Percentiles rank a stretch among this genome's conserved stretches.
Conservation (phyloP, 495 filamentous ascomycete species). For the Gamarada debralockiae region DNA sequence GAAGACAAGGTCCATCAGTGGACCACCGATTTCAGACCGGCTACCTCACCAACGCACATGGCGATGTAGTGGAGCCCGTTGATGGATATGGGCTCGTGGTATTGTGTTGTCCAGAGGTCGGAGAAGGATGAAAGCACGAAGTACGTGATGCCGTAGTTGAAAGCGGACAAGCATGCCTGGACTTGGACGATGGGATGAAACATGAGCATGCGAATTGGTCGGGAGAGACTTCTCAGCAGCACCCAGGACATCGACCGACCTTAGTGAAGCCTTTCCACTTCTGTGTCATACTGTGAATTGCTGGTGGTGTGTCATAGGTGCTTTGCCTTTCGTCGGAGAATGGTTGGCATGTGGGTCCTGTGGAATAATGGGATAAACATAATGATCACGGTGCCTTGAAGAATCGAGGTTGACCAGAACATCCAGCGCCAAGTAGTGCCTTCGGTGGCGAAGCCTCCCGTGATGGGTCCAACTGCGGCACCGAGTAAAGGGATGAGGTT, state of each 20-base stretch:
- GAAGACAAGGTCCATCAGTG: slow-evolving; percentile 71
- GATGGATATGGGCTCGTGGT: slow-evolving; percentile 61
- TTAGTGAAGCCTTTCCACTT: slow-evolving; percentile 32
- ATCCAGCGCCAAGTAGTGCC: slow-evolving; percentile 74
- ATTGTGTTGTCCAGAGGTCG: slow-evolving; percentile 68
- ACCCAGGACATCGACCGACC: slow-evolving; percentile 54
- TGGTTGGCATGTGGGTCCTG: slow-evolving; percentile 70
- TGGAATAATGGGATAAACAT: slow-evolving; percentile 60
- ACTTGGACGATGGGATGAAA: slow-evolving; percentile 73
- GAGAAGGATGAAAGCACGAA: slow-evolving; percentile 68
- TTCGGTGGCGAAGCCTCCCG: slow-evolving; percentile 68
- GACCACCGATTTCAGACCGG: slow-evolving; percentile 55
- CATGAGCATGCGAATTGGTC: slow-evolving; percentile 75
- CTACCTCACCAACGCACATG: slow-evolving; percentile 62
- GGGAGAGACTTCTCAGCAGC: slow-evolving; percentile 59
- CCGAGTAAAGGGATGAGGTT: slow-evolving; percentile 73
- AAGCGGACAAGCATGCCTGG: slow-evolving; percentile 53
- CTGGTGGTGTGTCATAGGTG: slow-evolving; percentile 63
- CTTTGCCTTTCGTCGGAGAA: slow-evolving; percentile 61
- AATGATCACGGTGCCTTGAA: slow-evolving; percentile 59
- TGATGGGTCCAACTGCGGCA: slow-evolving; percentile 66
- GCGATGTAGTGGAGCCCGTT: slow-evolving; percentile 68
- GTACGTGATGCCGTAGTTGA: slow-evolving; percentile 53
- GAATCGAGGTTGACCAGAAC: slow-evolving; percentile 76
- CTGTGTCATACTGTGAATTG: slow-evolving; percentile 55